Evolutionary conservation across 495 filamentous ascomycete genomes (phyloP), one percentile per base, ranked within the genome.

Genomic region (Hyaloscypha finlandica): DNA sequence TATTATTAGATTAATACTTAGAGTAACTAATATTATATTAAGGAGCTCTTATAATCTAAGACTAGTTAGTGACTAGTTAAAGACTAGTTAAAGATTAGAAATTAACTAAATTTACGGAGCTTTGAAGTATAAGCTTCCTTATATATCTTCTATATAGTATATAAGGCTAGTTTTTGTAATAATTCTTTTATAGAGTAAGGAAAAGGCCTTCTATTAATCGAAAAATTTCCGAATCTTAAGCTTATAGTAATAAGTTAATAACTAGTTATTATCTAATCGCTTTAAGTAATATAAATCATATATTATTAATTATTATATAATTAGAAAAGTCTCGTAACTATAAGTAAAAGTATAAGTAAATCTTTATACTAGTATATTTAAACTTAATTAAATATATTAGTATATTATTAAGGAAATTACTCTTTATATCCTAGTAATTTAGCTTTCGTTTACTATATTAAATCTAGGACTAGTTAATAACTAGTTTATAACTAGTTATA

Each of bases 81-180:
- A 48, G 2, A 48, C 42, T 48, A 48, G 42, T 48, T 1, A 48
- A 48, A n/a, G 42, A 48, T 2, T 48, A 48, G 42, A 48, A 48
- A 48, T 2, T 48, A 1, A 48, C 42, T 48, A 48, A 12, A 48
- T 48, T 2, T 48, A 12, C 2, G 2, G n/a, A 48, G 25, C 25
- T 25, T 25, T 25, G 2, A 25, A 25, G 25, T 25, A 25, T 25
- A 25, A 2, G 25, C 25, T 48, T 48, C 42, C 42, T 2, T 48
- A 48, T 48, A 48, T 48, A 48, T 48, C 42, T 48, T 48, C 42
- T 48, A 48, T 48, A 48, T 48, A 48, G 42, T n/a, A n/a, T 48
- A 48, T 48, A 48, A 48, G 42, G 42, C n/a, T 48, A 12, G n/a
- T 48, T 48, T n/a, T 48, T 2, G n/a, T 48, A 48, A 48, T 48